phyloP scores from a whole-genome alignment of 345 rosid species.

The Dipteronia sinensis region DNA sequence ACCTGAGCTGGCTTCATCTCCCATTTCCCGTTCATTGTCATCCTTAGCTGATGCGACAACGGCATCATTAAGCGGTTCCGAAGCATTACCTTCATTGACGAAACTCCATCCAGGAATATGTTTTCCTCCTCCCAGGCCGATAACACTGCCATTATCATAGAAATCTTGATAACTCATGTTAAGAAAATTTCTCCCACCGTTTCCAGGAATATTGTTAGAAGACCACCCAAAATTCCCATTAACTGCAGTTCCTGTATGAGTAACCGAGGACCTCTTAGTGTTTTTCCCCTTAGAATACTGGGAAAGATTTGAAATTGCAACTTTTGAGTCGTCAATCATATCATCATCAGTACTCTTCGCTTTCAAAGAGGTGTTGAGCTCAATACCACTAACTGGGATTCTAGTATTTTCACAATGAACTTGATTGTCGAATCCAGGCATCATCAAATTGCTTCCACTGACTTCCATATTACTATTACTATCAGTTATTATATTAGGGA shows the following conservation, averaged over 20 bases:
- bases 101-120: conserved; percentile 36
- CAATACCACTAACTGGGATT: conserved; percentile 14
- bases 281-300: conserved; percentile 21
- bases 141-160: conserved; percentile 25
- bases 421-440: conserved; percentile 31
- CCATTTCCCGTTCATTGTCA: conserved; percentile 36
- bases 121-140: conserved; percentile 21
- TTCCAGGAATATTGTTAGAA: conserved; percentile 20
- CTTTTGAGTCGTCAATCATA: conserved; percentile 10
- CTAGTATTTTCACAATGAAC: conserved; percentile 19
- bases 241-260: conserved; percentile 14
- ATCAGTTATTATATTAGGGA: conserved; percentile 16
- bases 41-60: conserved; percentile 22
- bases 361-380: conserved; percentile 16
- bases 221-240: conserved; percentile 25
- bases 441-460: conserved; percentile 13
- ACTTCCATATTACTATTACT: conserved; percentile 9
- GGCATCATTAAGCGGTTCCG: conserved; percentile 30
- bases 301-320: conserved; percentile 13
- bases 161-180: conserved; percentile 22
- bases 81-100: conserved; percentile 26
- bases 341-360: background rate
- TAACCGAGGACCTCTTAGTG: conserved; percentile 5
- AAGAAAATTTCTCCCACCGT: conserved; percentile 18
- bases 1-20: conserved; percentile 31